Evolutionary conservation across 371 early-diverging fungal genomes (phyloP).

Genomic region (Mortierella sp.): DNA sequence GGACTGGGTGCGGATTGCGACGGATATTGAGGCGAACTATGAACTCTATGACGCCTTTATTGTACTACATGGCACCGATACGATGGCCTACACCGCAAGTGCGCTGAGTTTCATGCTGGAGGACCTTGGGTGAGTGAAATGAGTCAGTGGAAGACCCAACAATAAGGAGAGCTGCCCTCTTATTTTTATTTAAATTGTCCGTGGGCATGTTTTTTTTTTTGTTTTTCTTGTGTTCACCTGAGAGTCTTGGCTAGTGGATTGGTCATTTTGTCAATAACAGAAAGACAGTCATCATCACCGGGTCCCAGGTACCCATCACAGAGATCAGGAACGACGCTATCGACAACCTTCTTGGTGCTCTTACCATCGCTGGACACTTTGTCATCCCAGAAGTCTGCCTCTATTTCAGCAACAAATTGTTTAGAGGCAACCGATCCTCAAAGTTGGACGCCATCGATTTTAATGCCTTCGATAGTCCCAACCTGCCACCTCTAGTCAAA

Average conservation of each 20-base stretch:
- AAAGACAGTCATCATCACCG: constrained; percentile 97
- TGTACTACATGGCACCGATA: constrained; percentile 95
- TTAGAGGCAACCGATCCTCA: constrained; percentile 94
- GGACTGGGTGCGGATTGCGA: constrained; percentile 97
- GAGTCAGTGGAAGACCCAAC: constrained; percentile 15
- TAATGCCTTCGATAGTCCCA: constrained; percentile 97
- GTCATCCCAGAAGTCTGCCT: constrained; percentile 97
- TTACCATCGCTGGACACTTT: constrained; percentile 95
- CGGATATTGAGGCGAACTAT: constrained; percentile 96
- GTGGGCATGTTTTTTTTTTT: background rate
- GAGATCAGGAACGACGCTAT: constrained; percentile 98
- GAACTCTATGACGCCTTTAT: constrained; percentile 93
- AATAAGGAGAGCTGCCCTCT: background rate
- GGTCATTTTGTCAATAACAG: constrained; percentile 50
- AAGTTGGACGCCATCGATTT: constrained; percentile 96
- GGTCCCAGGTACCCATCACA: constrained; percentile 95
- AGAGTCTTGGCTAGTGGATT: background rate
- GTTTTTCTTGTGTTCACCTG: background rate
- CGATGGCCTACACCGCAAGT: constrained; percentile 95
- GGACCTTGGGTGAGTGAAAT: constrained; percentile 78
- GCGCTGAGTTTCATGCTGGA: constrained; percentile 97
- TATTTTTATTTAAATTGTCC: constrained; percentile 7
- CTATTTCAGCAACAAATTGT: constrained; percentile 95
- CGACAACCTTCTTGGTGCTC: constrained; percentile 93
- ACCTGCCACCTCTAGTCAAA: constrained; percentile 87